phyloP scores from a whole-genome alignment of 2,329 filamentous ascomycete genomes.

The Nannizziopsis arthrosporioides region DNA sequence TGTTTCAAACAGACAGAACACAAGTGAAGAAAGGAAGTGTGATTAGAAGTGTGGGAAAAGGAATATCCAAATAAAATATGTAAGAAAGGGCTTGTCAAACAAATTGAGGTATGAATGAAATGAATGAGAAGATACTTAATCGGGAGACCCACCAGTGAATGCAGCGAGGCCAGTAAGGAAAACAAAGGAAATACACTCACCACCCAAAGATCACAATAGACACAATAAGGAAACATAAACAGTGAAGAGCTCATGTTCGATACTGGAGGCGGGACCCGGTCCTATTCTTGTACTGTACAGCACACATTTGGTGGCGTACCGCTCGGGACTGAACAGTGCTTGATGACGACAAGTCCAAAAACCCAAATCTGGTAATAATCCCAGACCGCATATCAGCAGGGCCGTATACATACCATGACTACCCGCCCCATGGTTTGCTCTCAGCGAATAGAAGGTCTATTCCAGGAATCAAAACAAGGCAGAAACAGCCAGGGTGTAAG shows the following conservation, averaged over 20 bases:
- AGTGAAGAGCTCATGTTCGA: background rate
- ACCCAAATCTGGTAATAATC: background rate
- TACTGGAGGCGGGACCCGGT: conserved; percentile 4
- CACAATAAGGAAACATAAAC: background rate
- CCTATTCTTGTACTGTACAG: background rate
- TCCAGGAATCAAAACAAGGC: background rate
- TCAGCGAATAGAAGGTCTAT: background rate
- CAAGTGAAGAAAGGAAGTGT: background rate
- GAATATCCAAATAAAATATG: background rate
- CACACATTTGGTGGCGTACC: no score
- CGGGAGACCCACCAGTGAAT: background rate
- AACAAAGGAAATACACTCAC: conserved; percentile 2
- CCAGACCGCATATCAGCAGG: background rate
- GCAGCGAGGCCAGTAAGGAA: background rate
- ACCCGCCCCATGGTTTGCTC: background rate
- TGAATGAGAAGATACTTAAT: background rate
- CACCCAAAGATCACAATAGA: conserved; percentile 2
- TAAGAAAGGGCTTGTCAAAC: no score
- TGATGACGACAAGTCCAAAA: no score
- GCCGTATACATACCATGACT: background rate
- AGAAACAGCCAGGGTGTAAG: background rate
- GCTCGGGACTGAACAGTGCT: no score
- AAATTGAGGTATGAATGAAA: no score
- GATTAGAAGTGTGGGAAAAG: background rate
- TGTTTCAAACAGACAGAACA: background rate